These are phyloP conservation scores for Solanum etuberosum DNA, from an alignment of 257 asterid species.

Conservation along the genomic window DNA sequence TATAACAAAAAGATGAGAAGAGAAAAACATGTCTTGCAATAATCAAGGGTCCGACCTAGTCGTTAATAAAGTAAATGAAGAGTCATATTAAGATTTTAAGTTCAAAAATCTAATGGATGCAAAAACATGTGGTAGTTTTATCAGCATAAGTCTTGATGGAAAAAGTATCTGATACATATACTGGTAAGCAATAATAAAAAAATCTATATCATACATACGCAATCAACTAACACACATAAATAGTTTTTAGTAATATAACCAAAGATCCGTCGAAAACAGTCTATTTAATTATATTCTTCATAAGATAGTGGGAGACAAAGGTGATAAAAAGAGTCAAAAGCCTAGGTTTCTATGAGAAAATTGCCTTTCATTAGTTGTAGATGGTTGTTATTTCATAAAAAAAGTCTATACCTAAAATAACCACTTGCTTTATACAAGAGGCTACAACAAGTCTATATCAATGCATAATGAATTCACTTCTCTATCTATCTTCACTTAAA, in stretches of 20 bases:
- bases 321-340: background rate
- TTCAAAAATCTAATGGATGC: background rate
- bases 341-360: background rate
- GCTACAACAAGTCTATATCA: background rate
- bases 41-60: background rate
- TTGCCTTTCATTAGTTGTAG: background rate
- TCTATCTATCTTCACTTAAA: background rate
- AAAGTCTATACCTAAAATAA: background rate
- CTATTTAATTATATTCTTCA: background rate
- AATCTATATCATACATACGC: background rate
- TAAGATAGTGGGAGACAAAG: slow-evolving; percentile 1
- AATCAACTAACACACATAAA: background rate
- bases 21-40: background rate
- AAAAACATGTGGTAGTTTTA: background rate
- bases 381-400: background rate
- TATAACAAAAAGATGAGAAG: background rate
- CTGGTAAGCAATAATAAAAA: background rate
- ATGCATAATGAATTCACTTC: background rate
- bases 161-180: background rate
- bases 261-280: background rate
- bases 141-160: background rate
- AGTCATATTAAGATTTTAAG: background rate
- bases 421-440: background rate
- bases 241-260: background rate
- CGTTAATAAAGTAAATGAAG: background rate